Percentiles rank a stretch among this genome's conserved stretches.
These are phyloP conservation scores for Flaveria brownii DNA, from an alignment of 129 eudicot species.

Conservation along the genomic window DNA sequence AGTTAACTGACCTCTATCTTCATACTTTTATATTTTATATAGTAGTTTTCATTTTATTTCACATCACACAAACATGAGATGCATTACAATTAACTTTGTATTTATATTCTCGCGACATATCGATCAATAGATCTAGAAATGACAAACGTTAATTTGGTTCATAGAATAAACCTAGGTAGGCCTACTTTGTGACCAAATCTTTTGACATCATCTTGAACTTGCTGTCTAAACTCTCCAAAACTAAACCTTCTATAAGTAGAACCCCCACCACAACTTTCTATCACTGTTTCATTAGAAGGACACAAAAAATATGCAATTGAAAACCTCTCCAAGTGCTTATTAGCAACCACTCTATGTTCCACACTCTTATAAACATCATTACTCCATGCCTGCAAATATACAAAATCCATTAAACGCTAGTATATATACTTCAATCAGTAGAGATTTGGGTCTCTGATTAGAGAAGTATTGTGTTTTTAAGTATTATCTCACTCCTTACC, in stretches of 20 bases:
- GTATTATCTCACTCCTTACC: no score
- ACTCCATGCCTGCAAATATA: slow-evolving; percentile 80
- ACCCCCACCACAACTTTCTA: slow-evolving; percentile 47
- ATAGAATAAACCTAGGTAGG: slow-evolving; percentile 60
- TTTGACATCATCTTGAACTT: slow-evolving; percentile 73
- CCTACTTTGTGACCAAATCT: slow-evolving; percentile 72
- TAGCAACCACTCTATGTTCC: slow-evolving; percentile 76
- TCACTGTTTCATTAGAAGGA: slow-evolving; percentile 62
- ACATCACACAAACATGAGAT: background rate
- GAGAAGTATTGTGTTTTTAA: no score
- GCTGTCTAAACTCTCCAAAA: slow-evolving; percentile 68
- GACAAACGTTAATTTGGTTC: background rate
- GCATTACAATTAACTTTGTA: background rate
- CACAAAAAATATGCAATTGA: slow-evolving; percentile 82
- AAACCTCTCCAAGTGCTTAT: slow-evolving; percentile 57
- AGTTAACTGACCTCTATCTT: no score
- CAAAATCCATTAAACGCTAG: background rate
- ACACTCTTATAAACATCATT: slow-evolving; percentile 75
- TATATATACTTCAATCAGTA: no score
- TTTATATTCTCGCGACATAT: background rate
- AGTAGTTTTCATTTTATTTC: no score
- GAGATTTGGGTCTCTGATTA: no score
- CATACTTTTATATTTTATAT: no score
- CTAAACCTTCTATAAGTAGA: slow-evolving; percentile 58
- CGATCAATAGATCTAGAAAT: background rate